A percentile compares a stretch with the other conserved stretches of the same genome.
phyloP scores from a whole-genome alignment of 306 rosid species.

The Acacia confusa region DNA sequence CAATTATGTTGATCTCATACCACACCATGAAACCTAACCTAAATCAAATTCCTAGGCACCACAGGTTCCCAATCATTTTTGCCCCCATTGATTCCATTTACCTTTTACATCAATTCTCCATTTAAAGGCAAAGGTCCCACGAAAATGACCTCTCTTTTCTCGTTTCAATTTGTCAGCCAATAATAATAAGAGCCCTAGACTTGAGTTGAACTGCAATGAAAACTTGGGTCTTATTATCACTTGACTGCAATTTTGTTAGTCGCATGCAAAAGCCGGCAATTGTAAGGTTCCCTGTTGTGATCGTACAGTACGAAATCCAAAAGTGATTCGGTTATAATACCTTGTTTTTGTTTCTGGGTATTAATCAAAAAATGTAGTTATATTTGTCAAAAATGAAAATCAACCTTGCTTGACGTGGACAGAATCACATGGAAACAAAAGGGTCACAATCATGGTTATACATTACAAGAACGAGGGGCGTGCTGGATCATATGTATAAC shows the following conservation, averaged over 20 bases:
- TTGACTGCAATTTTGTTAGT: not conserved
- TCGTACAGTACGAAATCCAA: not conserved
- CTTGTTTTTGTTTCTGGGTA: not conserved
- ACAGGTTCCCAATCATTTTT: conserved; percentile 9
- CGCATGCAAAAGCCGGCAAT: not conserved
- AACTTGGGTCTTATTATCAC: not conserved
- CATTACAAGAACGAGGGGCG: not conserved
- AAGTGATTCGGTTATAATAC: not conserved
- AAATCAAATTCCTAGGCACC: not conserved
- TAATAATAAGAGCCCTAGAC: not conserved
- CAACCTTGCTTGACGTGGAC: not conserved
- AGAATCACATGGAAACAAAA: not conserved
- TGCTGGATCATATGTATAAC: not conserved
- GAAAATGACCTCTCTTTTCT: conserved; percentile 5
- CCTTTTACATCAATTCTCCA: conserved; percentile 6
- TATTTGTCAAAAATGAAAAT: not conserved
- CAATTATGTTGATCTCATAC: not conserved
- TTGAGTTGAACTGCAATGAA: not conserved
- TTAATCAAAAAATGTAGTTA: not conserved
- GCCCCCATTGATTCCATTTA: conserved; percentile 8
- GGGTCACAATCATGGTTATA: conserved; percentile 1
- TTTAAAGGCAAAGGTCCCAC: conserved; percentile 24
- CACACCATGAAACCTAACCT: not conserved
- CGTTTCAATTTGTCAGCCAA: not conserved
- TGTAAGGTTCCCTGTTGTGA: not conserved